Evolutionary conservation across 305 asterid species (phyloP).

Genomic region (Fraxinus sp.): DNA sequence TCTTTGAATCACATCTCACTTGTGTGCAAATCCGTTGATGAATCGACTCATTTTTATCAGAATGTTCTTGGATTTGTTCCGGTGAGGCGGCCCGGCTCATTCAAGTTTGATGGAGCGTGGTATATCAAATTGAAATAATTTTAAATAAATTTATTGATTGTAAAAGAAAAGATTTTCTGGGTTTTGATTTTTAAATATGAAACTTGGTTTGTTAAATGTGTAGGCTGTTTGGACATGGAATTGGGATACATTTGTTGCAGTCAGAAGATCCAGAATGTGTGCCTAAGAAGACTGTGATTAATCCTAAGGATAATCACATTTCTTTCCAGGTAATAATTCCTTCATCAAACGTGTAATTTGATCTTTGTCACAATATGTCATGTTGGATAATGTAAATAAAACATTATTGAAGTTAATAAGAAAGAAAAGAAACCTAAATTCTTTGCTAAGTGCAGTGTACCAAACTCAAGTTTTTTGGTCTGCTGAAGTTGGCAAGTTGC

Average conservation of each 20-base stretch:
- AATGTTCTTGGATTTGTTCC: conserved; percentile 82
- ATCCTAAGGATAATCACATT: conserved; percentile 92
- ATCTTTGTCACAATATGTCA: background rate
- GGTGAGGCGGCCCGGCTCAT: conserved; percentile 79
- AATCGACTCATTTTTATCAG: conserved; percentile 70
- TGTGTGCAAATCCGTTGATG: conserved; percentile 74
- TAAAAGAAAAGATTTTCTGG: background rate
- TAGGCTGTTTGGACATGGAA: conserved; percentile 91
- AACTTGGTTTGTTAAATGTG: background rate
- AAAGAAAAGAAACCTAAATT: background rate
- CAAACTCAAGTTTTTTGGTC: too few relatives aligned
- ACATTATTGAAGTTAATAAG: background rate
- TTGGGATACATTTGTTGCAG: conserved; percentile 85
- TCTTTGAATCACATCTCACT: conserved; percentile 86
- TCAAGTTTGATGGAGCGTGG: conserved; percentile 92
- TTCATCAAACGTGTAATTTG: background rate
- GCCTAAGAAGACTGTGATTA: conserved; percentile 69
- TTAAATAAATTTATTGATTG: background rate
- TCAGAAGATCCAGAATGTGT: conserved; percentile 63
- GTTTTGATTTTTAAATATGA: background rate
- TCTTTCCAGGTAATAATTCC: conserved; percentile 72
- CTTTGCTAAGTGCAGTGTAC: background rate
- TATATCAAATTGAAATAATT: conserved; percentile 20
- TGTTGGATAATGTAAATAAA: background rate
- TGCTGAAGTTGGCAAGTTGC: too few relatives aligned